Conservation (phyloP, 257 asterid genomes). For the Eustoma russellianum region DNA sequence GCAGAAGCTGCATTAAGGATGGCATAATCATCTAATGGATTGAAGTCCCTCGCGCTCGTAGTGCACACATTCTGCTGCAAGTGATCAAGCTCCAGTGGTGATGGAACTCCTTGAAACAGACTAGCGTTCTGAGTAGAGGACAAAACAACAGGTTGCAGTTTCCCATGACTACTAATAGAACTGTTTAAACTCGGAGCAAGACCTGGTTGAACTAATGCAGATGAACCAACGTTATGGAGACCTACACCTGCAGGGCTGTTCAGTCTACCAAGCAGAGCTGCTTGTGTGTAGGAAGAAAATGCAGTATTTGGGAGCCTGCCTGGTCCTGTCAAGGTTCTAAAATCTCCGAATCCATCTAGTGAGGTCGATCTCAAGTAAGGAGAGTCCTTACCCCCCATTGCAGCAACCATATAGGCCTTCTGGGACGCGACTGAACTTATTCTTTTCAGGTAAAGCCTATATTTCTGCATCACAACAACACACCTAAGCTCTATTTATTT, state of each 20-base stretch:
- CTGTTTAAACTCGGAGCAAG: constrained; percentile 43
- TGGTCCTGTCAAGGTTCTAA: constrained; percentile 36
- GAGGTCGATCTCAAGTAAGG: constrained; percentile 55
- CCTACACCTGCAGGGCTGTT: constrained; percentile 51
- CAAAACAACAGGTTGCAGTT: constrained; percentile 32
- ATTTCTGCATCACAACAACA: constrained; percentile 48
- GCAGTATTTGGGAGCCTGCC: constrained; percentile 48
- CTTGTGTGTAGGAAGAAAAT: constrained; percentile 33
- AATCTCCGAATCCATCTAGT: constrained; percentile 59
- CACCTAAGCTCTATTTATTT: neutral
- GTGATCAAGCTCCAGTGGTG: constrained; percentile 53
- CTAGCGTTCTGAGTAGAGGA: constrained; percentile 28
- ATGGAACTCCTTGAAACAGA: constrained; percentile 48
- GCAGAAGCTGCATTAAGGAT: constrained; percentile 29
- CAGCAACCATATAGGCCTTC: constrained; percentile 74
- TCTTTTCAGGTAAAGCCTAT: constrained; percentile 74
- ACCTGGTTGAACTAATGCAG: constrained; percentile 40
- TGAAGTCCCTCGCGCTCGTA: constrained; percentile 21
- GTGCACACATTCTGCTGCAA: constrained; percentile 34
- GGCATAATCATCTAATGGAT: constrained; percentile 31
- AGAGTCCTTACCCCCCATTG: constrained; percentile 62
- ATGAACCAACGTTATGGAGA: constrained; percentile 33
- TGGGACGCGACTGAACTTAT: constrained; percentile 55
- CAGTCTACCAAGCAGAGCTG: constrained; percentile 65
- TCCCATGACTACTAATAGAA: constrained; percentile 33